Evolutionary conservation across 2,329 filamentous ascomycete genomes (phyloP).

Genomic region (Aspergillus jensenii): DNA sequence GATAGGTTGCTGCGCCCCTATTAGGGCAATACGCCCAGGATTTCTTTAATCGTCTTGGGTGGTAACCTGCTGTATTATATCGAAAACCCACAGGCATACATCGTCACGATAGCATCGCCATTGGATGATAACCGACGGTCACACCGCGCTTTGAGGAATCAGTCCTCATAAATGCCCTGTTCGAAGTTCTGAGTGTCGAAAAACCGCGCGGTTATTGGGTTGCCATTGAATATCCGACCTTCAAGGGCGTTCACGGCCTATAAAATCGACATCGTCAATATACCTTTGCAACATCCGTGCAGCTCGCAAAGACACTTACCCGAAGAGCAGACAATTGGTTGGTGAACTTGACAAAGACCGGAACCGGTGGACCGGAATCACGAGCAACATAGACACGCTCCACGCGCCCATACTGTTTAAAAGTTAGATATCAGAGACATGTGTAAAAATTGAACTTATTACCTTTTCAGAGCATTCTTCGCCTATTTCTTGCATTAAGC

Average conservation of each 20-base stretch:
- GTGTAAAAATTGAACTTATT: constrained; percentile 12
- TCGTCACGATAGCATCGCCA: background rate
- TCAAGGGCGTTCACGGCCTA: constrained; percentile 88
- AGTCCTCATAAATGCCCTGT: constrained; percentile 54
- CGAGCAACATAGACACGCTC: constrained; percentile 76
- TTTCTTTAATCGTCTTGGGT: background rate
- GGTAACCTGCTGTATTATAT: background rate
- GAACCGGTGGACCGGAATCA: constrained; percentile 51
- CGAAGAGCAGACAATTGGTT: constrained; percentile 79
- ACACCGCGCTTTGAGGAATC: constrained; percentile 1
- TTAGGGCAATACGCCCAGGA: background rate
- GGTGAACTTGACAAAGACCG: constrained; percentile 93
- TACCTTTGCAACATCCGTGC: background rate
- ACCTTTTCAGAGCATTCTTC: constrained; percentile 86
- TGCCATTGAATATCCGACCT: constrained; percentile 84
- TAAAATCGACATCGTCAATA: background rate
- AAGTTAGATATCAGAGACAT: constrained; percentile 2
- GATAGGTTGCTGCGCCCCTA: background rate
- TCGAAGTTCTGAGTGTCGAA: constrained; percentile 84
- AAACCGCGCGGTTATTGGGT: constrained; percentile 76
- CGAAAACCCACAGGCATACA: background rate
- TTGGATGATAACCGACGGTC: background rate
- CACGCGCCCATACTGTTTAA: constrained; percentile 72
- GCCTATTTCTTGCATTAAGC: constrained; percentile 88
- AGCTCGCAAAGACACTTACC: constrained; percentile 53